Conservation (phyloP, 768 basidiomycete species). For the Mycena galericulata region DNA sequence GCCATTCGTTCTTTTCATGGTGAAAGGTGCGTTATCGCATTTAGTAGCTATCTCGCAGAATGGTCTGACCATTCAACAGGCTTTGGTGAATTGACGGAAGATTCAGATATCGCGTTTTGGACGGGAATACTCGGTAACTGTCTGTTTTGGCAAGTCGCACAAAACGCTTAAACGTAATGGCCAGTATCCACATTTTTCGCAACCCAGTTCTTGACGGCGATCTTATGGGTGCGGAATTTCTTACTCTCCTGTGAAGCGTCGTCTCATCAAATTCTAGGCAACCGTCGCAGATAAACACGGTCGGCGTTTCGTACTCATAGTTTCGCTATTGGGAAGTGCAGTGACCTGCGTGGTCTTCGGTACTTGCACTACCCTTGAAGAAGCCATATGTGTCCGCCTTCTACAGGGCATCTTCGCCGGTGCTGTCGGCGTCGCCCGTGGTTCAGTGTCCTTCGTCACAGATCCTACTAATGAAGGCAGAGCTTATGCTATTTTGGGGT, state of each 20-base stretch:
- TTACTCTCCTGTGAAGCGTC: slow-evolving; percentile 25
- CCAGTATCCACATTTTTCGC: slow-evolving; percentile 89
- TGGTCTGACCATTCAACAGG: slow-evolving; percentile 51
- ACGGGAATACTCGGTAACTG: slow-evolving; percentile 84
- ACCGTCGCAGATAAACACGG: slow-evolving; percentile 96
- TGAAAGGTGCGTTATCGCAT: slow-evolving; percentile 67
- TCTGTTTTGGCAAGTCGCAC: slow-evolving; percentile 18
- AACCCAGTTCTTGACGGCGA: slow-evolving; percentile 94
- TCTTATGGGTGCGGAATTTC: slow-evolving; percentile 80
- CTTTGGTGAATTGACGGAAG: slow-evolving; percentile 77
- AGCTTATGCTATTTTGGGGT: slow-evolving; percentile 95
- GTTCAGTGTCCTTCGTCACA: slow-evolving; percentile 87
- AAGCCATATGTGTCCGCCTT: slow-evolving; percentile 89
- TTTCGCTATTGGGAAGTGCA: slow-evolving; percentile 89
- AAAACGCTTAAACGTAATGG: slow-evolving; percentile 23
- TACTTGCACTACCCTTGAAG: slow-evolving; percentile 76
- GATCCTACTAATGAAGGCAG: slow-evolving; percentile 93
- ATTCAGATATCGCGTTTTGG: slow-evolving; percentile 90
- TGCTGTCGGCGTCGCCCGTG: slow-evolving; percentile 94
- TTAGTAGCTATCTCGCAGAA: background rate
- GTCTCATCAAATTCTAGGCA: slow-evolving; percentile 62
- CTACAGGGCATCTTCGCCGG: slow-evolving; percentile 94
- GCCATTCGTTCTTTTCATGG: slow-evolving; percentile 96
- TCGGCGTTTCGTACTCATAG: slow-evolving; percentile 82
- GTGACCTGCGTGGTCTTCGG: slow-evolving; percentile 84